Conservation (phyloP, 768 basidiomycete species). For the Mycena olivaceomarginata region DNA sequence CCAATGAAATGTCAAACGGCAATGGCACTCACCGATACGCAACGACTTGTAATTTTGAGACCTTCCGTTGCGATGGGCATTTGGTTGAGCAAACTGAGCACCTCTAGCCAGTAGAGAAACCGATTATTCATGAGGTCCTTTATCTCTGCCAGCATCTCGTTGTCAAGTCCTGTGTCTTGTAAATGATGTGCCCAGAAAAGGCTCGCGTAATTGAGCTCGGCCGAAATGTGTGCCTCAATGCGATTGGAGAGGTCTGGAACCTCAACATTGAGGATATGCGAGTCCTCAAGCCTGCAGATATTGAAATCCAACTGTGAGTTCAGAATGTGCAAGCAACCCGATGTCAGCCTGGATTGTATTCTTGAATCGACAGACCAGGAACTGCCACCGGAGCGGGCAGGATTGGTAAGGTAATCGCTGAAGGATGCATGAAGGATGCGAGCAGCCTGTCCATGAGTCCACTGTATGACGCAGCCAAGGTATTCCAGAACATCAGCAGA, state of each 20-base stretch:
- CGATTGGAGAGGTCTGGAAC: background rate
- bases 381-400: background rate
- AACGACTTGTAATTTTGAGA: background rate
- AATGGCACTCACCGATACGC: background rate
- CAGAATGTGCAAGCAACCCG: background rate
- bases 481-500: background rate
- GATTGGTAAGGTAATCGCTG: background rate
- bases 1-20: no score
- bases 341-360: background rate
- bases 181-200: no score
- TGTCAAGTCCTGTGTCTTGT: no score
- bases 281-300: background rate
- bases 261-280: background rate
- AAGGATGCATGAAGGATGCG: background rate
- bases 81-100: background rate
- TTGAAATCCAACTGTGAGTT: background rate
- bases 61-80: background rate
- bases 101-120: background rate
- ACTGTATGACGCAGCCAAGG: background rate
- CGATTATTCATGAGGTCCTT: no score
- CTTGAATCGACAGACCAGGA: background rate
- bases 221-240: background rate
- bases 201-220: background rate
- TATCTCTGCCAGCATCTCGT: no score
- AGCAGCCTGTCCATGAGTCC: background rate